Evolutionary conservation across 202 grass and related monocot genomes (phyloP).

Genomic region (Bolboschoenoplectus hybrid): DNA sequence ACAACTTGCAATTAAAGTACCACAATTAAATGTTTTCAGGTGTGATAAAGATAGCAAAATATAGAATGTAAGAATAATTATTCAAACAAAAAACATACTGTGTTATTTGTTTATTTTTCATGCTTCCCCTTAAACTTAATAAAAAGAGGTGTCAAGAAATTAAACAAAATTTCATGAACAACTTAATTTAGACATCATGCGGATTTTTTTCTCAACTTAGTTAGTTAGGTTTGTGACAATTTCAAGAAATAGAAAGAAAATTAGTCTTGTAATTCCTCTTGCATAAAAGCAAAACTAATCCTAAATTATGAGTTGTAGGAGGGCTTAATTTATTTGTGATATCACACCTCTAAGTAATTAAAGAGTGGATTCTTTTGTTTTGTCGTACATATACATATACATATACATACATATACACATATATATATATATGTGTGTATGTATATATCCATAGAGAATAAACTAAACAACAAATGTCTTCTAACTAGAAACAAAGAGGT

Average conservation of each 20-base stretch:
- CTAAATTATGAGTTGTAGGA: neutral
- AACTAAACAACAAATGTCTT: conserved; percentile 15
- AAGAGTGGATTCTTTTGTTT: conserved; percentile 25
- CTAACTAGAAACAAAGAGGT: conserved; percentile 15
- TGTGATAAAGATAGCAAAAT: too few species aligned
- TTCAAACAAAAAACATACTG: too few species aligned
- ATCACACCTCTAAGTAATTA: neutral
- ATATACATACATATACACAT: too few species aligned
- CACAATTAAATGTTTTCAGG: too few species aligned
- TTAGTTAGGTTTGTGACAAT: neutral
- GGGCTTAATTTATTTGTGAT: neutral
- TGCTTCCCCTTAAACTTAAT: too few species aligned
- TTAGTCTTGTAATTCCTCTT: neutral
- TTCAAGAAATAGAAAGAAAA: neutral
- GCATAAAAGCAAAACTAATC: neutral
- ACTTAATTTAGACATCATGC: too few species aligned
- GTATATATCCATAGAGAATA: neutral
- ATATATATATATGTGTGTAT: too few species aligned
- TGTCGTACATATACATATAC: neutral
- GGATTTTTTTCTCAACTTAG: neutral
- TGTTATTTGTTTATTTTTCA: too few species aligned
- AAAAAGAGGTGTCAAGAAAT: too few species aligned
- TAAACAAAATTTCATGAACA: too few species aligned
- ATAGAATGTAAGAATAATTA: too few species aligned
- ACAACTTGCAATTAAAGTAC: too few species aligned